Percentiles rank a stretch among this genome's conserved stretches.
Evolutionary conservation across 805 yeast genomes (phyloP).

Genomic region (Zygotorulaspora sp.): DNA sequence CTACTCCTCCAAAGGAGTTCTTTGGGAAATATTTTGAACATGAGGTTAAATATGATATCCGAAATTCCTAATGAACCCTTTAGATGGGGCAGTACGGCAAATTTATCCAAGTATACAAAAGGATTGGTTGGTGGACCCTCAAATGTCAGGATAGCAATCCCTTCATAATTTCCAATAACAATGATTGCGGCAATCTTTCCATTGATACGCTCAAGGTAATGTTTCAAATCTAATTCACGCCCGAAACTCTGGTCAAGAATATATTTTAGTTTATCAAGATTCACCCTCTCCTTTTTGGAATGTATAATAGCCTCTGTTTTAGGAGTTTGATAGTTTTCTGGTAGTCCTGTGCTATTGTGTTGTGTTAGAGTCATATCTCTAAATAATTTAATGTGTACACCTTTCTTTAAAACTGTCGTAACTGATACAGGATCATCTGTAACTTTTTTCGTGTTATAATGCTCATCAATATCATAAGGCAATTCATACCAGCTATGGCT

Average conservation of each 20-base stretch:
- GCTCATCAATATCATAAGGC: slow-evolving; percentile 7
- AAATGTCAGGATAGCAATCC: slow-evolving; percentile 89
- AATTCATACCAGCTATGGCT: slow-evolving; percentile 24
- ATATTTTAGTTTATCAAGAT: slow-evolving; percentile 50
- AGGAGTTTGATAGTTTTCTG: slow-evolving; percentile 11
- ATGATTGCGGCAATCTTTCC: slow-evolving; percentile 68
- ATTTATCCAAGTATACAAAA: slow-evolving; percentile 85
- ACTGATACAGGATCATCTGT: slow-evolving; percentile 31
- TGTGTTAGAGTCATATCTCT: slow-evolving; percentile 20
- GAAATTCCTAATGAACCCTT: slow-evolving; percentile 95
- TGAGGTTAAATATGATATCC: slow-evolving; percentile 81
- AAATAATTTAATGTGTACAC: slow-evolving; percentile 43
- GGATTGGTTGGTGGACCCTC: slow-evolving; percentile 44
- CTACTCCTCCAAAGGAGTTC: slow-evolving; percentile 91
- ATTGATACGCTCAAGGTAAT: slow-evolving; percentile 63
- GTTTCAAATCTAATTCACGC: slow-evolving; percentile 56
- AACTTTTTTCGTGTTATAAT: slow-evolving; percentile 3
- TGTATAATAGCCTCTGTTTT: neutral
- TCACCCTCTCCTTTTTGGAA: slow-evolving; percentile 35
- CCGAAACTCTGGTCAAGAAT: slow-evolving; percentile 80
- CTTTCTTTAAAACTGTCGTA: slow-evolving; percentile 77
- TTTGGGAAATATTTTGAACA: slow-evolving; percentile 59
- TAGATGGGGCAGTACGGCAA: slow-evolving; percentile 76
- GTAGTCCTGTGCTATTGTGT: slow-evolving; percentile 29
- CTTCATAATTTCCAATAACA: slow-evolving; percentile 91